Evolutionary conservation across 148 eudicot genomes (phyloP).

Genomic region (Camellia japonica): DNA sequence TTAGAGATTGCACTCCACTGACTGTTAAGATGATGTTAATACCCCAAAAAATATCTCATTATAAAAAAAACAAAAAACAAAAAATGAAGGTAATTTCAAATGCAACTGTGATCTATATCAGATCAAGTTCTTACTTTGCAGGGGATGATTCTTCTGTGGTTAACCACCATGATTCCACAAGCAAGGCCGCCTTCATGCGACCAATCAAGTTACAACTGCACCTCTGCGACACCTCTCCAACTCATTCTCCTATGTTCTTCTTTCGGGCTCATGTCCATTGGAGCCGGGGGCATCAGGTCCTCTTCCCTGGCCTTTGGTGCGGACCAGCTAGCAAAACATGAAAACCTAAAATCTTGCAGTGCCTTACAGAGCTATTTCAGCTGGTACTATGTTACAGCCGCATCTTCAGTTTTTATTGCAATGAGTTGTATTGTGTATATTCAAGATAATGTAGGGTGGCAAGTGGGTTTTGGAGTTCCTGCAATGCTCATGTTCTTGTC

Average conservation of each 20-base stretch:
- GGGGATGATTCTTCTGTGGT: slow-evolving; percentile 55
- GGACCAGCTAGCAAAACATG: slow-evolving; percentile 34
- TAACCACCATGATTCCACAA: slow-evolving; percentile 41
- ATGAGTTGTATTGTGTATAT: slow-evolving; percentile 51
- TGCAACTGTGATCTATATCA: not conserved
- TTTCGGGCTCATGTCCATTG: slow-evolving; percentile 47
- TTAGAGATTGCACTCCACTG: too few relatives aligned
- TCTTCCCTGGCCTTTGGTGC: slow-evolving; percentile 57
- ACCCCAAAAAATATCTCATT: too few relatives aligned
- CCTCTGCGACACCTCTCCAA: slow-evolving; percentile 24
- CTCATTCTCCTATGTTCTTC: slow-evolving; percentile 29
- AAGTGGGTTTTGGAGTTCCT: slow-evolving; percentile 63
- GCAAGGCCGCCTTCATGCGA: slow-evolving; percentile 39
- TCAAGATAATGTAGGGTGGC: slow-evolving; percentile 68
- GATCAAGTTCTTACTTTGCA: slow-evolving; percentile 16
- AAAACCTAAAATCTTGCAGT: slow-evolving; percentile 2
- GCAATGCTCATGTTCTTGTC: slow-evolving; percentile 44
- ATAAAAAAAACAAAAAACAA: too few relatives aligned
- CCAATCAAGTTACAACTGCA: slow-evolving; percentile 26
- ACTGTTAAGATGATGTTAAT: too few relatives aligned
- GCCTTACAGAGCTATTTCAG: slow-evolving; percentile 41
- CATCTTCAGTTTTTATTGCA: slow-evolving; percentile 37
- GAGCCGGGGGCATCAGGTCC: slow-evolving; percentile 54
- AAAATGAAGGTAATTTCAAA: not conserved
- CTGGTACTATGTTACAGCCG: slow-evolving; percentile 47